These are phyloP conservation scores for Podila epigama DNA, from an alignment of 192 early-diverging fungal species.

Conservation along the genomic window DNA sequence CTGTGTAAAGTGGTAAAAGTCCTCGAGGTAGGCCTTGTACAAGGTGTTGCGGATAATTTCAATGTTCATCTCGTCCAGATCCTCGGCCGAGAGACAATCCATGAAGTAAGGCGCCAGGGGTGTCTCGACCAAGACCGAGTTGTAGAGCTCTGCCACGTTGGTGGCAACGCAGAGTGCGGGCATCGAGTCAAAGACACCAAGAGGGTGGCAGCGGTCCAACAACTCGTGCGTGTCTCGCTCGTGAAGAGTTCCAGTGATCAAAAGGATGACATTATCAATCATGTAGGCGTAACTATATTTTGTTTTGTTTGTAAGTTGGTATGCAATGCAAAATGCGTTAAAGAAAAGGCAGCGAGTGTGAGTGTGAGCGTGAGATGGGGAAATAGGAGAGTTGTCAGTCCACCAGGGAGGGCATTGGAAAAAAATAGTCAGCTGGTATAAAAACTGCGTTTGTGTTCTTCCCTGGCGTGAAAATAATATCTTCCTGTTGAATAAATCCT, in stretches of 20 bases:
- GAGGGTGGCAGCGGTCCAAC: slow-evolving; percentile 95
- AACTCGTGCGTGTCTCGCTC: slow-evolving; percentile 98
- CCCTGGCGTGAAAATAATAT: too few relatives aligned
- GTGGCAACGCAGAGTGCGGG: slow-evolving; percentile 98
- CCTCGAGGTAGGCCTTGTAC: slow-evolving; percentile 98
- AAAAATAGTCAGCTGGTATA: too few relatives aligned
- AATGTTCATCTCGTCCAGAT: slow-evolving; percentile 99
- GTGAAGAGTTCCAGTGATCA: slow-evolving; percentile 98
- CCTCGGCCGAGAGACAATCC: slow-evolving; percentile 95
- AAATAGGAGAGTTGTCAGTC: too few relatives aligned
- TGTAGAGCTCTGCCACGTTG: slow-evolving; percentile 94
- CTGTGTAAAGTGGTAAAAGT: slow-evolving; percentile 88
- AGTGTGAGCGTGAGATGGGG: too few relatives aligned
- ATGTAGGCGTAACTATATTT: slow-evolving; percentile 91
- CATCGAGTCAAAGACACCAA: slow-evolving; percentile 98
- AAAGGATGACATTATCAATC: slow-evolving; percentile 99
- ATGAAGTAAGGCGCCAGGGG: slow-evolving; percentile 97
- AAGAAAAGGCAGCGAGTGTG: neutral
- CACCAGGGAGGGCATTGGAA: too few relatives aligned
- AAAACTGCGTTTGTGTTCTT: too few relatives aligned
- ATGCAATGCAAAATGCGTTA: too few relatives aligned
- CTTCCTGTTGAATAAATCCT: too few relatives aligned
- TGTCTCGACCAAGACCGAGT: slow-evolving; percentile 96
- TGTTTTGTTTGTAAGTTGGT: too few relatives aligned
- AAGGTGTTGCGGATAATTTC: slow-evolving; percentile 99